Conservation (phyloP, 2,329 filamentous ascomycete species). For the Colletotrichum sp. region DNA sequence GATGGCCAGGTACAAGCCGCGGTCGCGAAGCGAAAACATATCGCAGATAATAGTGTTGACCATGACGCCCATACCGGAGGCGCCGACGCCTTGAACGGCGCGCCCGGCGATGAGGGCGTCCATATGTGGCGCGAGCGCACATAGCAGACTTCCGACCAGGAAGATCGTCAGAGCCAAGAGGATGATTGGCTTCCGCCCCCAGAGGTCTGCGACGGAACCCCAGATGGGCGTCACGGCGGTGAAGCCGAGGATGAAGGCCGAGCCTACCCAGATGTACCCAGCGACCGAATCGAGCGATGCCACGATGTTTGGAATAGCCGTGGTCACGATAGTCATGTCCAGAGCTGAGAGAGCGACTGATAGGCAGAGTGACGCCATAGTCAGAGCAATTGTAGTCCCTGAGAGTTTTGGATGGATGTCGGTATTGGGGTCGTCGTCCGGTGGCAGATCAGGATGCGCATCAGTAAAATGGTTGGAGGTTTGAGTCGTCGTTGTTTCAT, state of each 20-base stretch:
- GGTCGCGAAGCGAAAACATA: constrained; percentile 38
- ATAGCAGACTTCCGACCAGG: constrained; percentile 58
- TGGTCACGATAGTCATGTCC: constrained; percentile 57
- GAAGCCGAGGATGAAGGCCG: constrained; percentile 53
- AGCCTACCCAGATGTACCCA: constrained; percentile 50
- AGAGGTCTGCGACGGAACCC: constrained; percentile 51
- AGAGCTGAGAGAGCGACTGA: constrained; percentile 47
- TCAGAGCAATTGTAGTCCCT: constrained; percentile 26
- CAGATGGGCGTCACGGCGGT: constrained; percentile 30
- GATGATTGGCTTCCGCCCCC: constrained; percentile 44
- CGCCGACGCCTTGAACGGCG: constrained; percentile 49
- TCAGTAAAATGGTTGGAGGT: background rate
- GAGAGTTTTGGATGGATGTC: background rate
- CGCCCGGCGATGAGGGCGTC: constrained; percentile 45
- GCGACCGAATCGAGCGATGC: constrained; percentile 40
- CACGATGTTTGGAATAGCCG: constrained; percentile 51
- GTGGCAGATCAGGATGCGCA: background rate
- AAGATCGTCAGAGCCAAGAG: constrained; percentile 42
- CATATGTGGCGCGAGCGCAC: constrained; percentile 48
- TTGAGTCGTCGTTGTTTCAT: background rate
- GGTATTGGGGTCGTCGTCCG: background rate
- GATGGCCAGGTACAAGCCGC: constrained; percentile 34
- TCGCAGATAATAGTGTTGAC: constrained; percentile 38
- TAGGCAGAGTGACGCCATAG: constrained; percentile 36
- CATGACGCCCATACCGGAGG: constrained; percentile 51